phyloP scores from a whole-genome alignment of 805 yeast genomes.

The Saccharomycopsis guyanensis region DNA sequence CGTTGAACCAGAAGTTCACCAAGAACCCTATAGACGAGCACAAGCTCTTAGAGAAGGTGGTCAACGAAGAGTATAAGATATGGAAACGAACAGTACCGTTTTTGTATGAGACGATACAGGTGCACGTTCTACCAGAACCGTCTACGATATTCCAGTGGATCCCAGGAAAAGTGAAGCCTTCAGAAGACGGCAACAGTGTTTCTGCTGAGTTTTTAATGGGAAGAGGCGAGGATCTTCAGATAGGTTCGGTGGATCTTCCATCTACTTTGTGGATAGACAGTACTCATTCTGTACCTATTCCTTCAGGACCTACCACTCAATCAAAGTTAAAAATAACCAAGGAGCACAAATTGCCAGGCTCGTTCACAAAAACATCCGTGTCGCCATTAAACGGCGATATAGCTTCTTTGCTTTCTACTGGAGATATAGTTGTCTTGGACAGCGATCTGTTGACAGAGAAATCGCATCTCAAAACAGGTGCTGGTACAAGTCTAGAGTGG shows the following conservation, averaged over 20 bases:
- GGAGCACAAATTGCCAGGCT: slow-evolving; percentile 19
- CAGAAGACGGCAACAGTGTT: slow-evolving; percentile 4
- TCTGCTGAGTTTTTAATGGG: slow-evolving; percentile 8
- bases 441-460: slow-evolving; percentile 22
- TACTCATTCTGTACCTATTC: slow-evolving; percentile 24
- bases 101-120: slow-evolving; percentile 65
- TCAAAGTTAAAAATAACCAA: slow-evolving; percentile 37
- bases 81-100: slow-evolving; percentile 86
- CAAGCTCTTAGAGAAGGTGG: slow-evolving; percentile 51
- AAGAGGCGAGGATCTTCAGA: slow-evolving; percentile 28
- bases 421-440: slow-evolving; percentile 41
- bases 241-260: slow-evolving; percentile 33
- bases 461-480: slow-evolving; percentile 61
- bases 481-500: slow-evolving; percentile 56
- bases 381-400: slow-evolving; percentile 7
- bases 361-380: neutral
- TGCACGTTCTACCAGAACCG: slow-evolving; percentile 33
- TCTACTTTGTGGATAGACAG: slow-evolving; percentile 37
- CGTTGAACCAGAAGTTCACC: slow-evolving; percentile 15
- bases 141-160: slow-evolving; percentile 15
- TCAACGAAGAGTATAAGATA: slow-evolving; percentile 66
- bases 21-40: slow-evolving; percentile 30
- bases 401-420: slow-evolving; percentile 30
- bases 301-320: slow-evolving; percentile 27
- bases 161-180: neutral